These are phyloP conservation scores for Tolypocladium pustulatum DNA, from an alignment of 2,329 filamentous ascomycete genomes.

Conservation along the genomic window DNA sequence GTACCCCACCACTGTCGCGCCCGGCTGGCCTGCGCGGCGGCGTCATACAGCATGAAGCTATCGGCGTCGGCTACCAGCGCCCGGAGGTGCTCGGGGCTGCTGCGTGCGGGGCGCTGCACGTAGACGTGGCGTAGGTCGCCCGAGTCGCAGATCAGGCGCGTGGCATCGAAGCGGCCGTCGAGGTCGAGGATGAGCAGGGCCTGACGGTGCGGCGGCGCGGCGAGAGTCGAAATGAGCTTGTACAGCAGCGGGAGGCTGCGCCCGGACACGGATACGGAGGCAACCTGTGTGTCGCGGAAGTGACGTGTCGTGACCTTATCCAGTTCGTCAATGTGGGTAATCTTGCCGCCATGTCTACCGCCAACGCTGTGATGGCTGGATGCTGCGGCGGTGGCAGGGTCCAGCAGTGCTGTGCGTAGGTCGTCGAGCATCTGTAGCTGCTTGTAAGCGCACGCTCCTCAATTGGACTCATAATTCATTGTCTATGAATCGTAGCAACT, in stretches of 20 bases:
- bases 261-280: slow-evolving; percentile 39
- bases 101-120: slow-evolving; percentile 30
- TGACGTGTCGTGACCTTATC: slow-evolving; percentile 35
- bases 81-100: slow-evolving; percentile 15
- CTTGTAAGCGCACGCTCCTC: not conserved
- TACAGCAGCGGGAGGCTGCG: slow-evolving; percentile 46
- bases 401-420: not conserved
- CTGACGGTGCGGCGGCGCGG: slow-evolving; percentile 35
- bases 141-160: slow-evolving; percentile 26
- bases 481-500: not conserved
- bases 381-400: not conserved
- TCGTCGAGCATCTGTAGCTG: slow-evolving; percentile 5
- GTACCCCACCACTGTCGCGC: slow-evolving; percentile 48
- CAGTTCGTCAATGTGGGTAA: slow-evolving; percentile 32
- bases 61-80: slow-evolving; percentile 29
- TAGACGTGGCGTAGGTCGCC: slow-evolving; percentile 39
- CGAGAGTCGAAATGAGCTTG: slow-evolving; percentile 39
- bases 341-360: slow-evolving; percentile 11
- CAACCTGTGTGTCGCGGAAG: slow-evolving; percentile 35
- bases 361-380: not conserved
- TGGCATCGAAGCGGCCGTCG: slow-evolving; percentile 43
- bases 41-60: slow-evolving; percentile 39
- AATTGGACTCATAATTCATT: too few species aligned
- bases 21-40: slow-evolving; percentile 26
- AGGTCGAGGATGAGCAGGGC: slow-evolving; percentile 45